Percentiles rank a stretch among this genome's conserved stretches.
Conservation (phyloP, 495 filamentous ascomycete genomes). For the Terfezia claveryi region DNA sequence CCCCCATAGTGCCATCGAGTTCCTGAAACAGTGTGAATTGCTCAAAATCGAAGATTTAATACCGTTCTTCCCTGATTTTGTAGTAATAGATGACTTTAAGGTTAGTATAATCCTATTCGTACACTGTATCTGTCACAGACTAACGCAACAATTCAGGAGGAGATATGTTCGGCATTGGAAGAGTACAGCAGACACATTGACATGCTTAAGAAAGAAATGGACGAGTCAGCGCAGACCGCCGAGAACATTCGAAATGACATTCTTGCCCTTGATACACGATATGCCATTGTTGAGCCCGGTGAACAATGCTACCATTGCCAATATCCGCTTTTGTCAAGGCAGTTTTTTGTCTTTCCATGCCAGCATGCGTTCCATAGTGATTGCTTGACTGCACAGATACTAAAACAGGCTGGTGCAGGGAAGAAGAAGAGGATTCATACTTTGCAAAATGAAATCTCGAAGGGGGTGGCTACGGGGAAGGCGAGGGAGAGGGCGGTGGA, state of each 20-base stretch:
- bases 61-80: constrained; percentile 95
- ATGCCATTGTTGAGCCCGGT: constrained; percentile 90
- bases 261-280: constrained; percentile 57
- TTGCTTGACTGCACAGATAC: constrained; percentile 62
- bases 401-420: constrained; percentile 48
- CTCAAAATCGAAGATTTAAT: constrained; percentile 91
- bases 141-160: constrained; percentile 26
- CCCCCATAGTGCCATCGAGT: constrained; percentile 47
- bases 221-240: constrained; percentile 69
- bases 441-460: constrained; percentile 56
- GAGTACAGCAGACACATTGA: constrained; percentile 82
- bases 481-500: constrained; percentile 58
- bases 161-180: constrained; percentile 75
- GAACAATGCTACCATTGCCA: constrained; percentile 80
- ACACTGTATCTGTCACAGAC: neutral
- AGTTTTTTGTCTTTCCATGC: constrained; percentile 96
- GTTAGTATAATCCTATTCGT: neutral
- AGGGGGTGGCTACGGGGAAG: constrained; percentile 38
- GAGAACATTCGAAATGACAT: constrained; percentile 77
- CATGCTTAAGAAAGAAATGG: constrained; percentile 80
- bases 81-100: constrained; percentile 96
- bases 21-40: constrained; percentile 73
- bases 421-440: constrained; percentile 66
- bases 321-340: constrained; percentile 60
- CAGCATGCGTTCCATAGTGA: constrained; percentile 95